Evolutionary conservation across 208 protist species (phyloP), one percentile per base, ranked within the genome.

Genomic region (Leishmania guyanensis): DNA sequence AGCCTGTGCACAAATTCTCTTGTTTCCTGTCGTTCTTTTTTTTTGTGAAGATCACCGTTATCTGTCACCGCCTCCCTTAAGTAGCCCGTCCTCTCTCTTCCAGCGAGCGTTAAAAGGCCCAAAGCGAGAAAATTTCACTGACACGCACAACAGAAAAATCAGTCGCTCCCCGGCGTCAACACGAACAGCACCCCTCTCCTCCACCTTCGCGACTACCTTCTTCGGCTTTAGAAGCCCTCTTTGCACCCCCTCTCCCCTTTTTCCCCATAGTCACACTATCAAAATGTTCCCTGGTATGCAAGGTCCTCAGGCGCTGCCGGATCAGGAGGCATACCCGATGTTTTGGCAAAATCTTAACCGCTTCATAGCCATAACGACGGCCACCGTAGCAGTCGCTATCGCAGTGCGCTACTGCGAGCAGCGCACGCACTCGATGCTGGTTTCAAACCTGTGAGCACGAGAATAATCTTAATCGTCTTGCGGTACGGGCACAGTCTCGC

Each of bases 281-380:
- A 88, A 36, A 8, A 95, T 95, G 94, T 96, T 95, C 77, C 92
- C 94, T 53, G 90, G 89, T 2, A 94, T 95, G 91, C 84, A 91
- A 46, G 81, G 84, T 9, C 94, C 94, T 29, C 87, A 95, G 91
- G 73, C 88, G 36, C 84, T 95, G 72, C 92, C 94, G 9, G 90
- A 94, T 58, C 85, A 89, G 51, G 91, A 89, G 77, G 81, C 91
- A 5, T 92, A 94, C 79, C 88, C 84, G 6, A 84, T 88, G 88
- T 93, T 94, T 72, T 95, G 94, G 91, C 81, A 69, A 60, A 94
- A 94, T 58, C 89, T 97, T n/a, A 90, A 87, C 78, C 88, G 86
- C 58, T 93, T 97, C 71, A 46, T 95, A 26, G 74, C 84, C 54
- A 82, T 94, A 66, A 86, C 90, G 0, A 84, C 87, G 62, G 71